phyloP scores from a whole-genome alignment of 257 asterid species.

The Scutellaria galericulata region DNA sequence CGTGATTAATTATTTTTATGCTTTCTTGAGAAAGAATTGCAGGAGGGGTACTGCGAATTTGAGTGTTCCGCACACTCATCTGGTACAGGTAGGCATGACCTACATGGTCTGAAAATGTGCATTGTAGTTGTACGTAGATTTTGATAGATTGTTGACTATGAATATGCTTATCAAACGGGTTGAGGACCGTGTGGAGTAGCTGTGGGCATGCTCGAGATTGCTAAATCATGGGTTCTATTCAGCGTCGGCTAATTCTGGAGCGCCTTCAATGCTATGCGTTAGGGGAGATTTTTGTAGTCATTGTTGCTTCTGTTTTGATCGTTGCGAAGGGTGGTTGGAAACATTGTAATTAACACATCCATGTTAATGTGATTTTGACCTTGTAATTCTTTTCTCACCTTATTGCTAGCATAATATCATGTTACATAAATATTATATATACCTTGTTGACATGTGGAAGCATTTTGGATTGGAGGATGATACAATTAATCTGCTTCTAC shows the following conservation, averaged over 20 bases:
- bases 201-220: not conserved
- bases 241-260: slow-evolving; percentile 34
- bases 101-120: slow-evolving; percentile 79
- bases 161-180: slow-evolving; percentile 2
- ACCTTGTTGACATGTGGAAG: not conserved
- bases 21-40: slow-evolving; percentile 87
- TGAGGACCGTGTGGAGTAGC: slow-evolving; percentile 1
- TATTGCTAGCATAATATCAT: not conserved
- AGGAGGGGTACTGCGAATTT: slow-evolving; percentile 85
- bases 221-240: no score
- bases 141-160: slow-evolving; percentile 7
- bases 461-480: not conserved
- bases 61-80: slow-evolving; percentile 86
- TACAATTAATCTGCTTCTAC: slow-evolving; percentile 19
- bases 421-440: no score
- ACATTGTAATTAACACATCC: slow-evolving; percentile 39
- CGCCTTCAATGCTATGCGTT: slow-evolving; percentile 17
- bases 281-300: slow-evolving; percentile 23
- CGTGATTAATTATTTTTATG: slow-evolving; percentile 84
- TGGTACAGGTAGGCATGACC: slow-evolving; percentile 95
- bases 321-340: slow-evolving; percentile 17
- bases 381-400: slow-evolving; percentile 14
- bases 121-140: slow-evolving; percentile 11
- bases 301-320: slow-evolving; percentile 31
- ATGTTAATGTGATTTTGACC: slow-evolving; percentile 32